Conservation (phyloP, 805 yeast species). For the Debaryomyces hansenii region DNA sequence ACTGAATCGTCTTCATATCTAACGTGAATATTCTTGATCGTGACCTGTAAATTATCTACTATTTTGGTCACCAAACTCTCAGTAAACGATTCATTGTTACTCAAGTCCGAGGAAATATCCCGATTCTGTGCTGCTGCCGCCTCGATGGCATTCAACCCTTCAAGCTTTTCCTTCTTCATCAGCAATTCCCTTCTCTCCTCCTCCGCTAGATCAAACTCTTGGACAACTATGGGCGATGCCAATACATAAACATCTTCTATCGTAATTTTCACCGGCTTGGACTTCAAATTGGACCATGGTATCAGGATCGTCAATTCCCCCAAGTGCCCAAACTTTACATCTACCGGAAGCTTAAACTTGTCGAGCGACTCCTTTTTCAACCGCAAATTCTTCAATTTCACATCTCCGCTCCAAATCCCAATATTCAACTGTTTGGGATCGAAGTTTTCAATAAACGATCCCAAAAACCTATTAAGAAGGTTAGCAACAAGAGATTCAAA, state of each 20-base stretch:
- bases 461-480: conserved; percentile 59
- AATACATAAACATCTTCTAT: conserved; percentile 85
- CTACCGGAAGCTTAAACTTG: conserved; percentile 78
- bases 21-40: conserved; percentile 86
- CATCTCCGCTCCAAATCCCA: conserved; percentile 98
- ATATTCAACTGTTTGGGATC: conserved; percentile 94
- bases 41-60: conserved; percentile 87
- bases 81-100: conserved; percentile 76
- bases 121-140: conserved; percentile 39
- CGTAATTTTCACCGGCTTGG: conserved; percentile 84
- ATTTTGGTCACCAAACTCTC: conserved; percentile 86
- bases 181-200: conserved; percentile 61
- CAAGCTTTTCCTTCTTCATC: conserved; percentile 64
- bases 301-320: conserved; percentile 89
- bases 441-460: conserved; percentile 86
- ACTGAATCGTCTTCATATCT: conserved; percentile 82
- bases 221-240: conserved; percentile 69
- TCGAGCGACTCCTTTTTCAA: conserved; percentile 89
- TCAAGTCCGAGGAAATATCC: conserved; percentile 31
- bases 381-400: conserved; percentile 72
- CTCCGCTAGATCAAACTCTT: conserved; percentile 55
- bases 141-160: conserved; percentile 64
- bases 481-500: conserved; percentile 67
- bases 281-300: conserved; percentile 94
- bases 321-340: conserved; percentile 84